Percentiles rank a stretch among this genome's conserved stretches.
Conservation (phyloP, 768 basidiomycete genomes). For the Chalciporus piperatus region DNA sequence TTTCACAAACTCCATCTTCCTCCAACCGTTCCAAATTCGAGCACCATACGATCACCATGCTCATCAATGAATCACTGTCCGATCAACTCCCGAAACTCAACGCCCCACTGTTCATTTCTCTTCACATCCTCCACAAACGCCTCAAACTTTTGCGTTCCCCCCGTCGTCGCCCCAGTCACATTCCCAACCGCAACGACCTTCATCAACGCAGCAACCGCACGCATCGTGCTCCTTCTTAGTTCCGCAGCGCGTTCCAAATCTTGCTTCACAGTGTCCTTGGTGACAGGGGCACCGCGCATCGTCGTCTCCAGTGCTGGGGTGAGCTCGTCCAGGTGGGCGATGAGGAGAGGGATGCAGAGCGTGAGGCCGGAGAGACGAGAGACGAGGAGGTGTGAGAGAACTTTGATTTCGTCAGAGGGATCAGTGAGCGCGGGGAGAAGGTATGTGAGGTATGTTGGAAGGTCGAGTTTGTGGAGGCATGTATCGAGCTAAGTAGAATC, state of each 20-base stretch:
- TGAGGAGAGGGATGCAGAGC: slow-evolving; percentile 24
- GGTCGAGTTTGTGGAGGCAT: slow-evolving; percentile 82
- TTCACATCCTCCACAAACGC: slow-evolving; percentile 71
- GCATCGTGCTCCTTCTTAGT: slow-evolving; percentile 84
- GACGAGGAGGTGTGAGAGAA: slow-evolving; percentile 93
- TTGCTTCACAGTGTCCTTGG: slow-evolving; percentile 96
- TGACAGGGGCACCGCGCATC: slow-evolving; percentile 84
- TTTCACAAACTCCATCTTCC: no score
- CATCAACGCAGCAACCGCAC: slow-evolving; percentile 84
- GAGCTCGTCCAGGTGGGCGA: slow-evolving; percentile 79
- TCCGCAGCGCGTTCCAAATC: slow-evolving; percentile 86
- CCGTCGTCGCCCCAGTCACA: slow-evolving; percentile 37
- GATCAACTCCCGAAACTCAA: slow-evolving; percentile 49
- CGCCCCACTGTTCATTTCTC: slow-evolving; percentile 62
- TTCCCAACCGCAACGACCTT: slow-evolving; percentile 62
- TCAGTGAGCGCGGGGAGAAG: slow-evolving; percentile 84
- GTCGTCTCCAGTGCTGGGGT: slow-evolving; percentile 83
- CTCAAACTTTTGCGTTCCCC: slow-evolving; percentile 59
- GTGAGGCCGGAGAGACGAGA: slow-evolving; percentile 85
- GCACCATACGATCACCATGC: no score
- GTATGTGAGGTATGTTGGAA: slow-evolving; percentile 78
- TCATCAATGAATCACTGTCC: slow-evolving; percentile 18
- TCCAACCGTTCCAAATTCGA: no score
- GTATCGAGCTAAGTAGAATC: slow-evolving; percentile 71
- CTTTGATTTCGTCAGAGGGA: slow-evolving; percentile 95